These are phyloP conservation scores for Paraphoma sp. DNA, from an alignment of 2,329 filamentous ascomycete species.

Conservation along the genomic window DNA sequence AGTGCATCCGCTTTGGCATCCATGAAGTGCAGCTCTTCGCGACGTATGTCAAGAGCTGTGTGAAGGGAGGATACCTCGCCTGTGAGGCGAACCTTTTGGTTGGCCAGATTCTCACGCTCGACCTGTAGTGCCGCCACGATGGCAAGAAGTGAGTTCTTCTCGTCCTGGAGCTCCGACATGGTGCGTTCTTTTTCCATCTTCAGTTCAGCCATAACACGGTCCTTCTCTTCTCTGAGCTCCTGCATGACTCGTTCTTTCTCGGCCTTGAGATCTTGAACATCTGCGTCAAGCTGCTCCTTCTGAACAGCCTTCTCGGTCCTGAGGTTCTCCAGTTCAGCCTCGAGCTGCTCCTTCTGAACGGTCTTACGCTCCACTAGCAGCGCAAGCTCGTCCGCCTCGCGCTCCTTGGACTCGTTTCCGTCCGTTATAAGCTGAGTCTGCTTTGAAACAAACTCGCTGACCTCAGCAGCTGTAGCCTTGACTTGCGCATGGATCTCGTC, in stretches of 20 bases:
- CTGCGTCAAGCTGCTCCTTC: slow-evolving; percentile 63
- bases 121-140: slow-evolving; percentile 65
- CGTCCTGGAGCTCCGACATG: slow-evolving; percentile 44
- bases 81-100: slow-evolving; percentile 79
- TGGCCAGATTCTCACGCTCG: slow-evolving; percentile 77
- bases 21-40: slow-evolving; percentile 91
- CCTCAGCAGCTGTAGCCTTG: slow-evolving; percentile 80
- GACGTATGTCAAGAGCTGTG: slow-evolving; percentile 84
- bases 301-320: slow-evolving; percentile 63
- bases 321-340: slow-evolving; percentile 54
- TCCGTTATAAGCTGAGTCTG: slow-evolving; percentile 78
- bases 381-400: slow-evolving; percentile 78
- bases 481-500: slow-evolving; percentile 91
- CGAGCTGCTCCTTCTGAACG: slow-evolving; percentile 68
- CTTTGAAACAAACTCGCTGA: slow-evolving; percentile 79
- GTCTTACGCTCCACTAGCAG: slow-evolving; percentile 80
- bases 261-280: slow-evolving; percentile 53
- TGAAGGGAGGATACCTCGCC: slow-evolving; percentile 91
- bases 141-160: slow-evolving; percentile 56
- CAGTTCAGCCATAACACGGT: slow-evolving; percentile 43
- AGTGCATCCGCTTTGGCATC: slow-evolving; percentile 85
- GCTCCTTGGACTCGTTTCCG: slow-evolving; percentile 79
- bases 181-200: slow-evolving; percentile 44
- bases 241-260: slow-evolving; percentile 51
- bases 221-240: slow-evolving; percentile 51